A percentile compares a stretch with the other conserved stretches of the same genome.
Conservation (phyloP, 1,284 basidiomycete species). For the Lignosus rhinocerotis region DNA sequence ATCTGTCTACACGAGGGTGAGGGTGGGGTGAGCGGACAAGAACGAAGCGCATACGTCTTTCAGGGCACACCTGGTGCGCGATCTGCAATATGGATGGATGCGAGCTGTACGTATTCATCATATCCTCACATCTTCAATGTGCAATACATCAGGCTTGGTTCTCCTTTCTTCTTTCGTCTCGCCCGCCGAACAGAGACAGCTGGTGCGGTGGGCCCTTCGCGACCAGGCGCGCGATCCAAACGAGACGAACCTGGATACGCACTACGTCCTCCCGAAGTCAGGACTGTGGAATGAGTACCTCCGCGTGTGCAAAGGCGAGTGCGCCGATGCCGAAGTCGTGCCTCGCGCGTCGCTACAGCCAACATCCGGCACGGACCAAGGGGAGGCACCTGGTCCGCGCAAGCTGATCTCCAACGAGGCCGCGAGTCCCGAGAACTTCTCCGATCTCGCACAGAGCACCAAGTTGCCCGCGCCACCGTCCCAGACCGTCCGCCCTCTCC, state of each 20-base stretch:
- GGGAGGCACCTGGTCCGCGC: conserved; percentile 51
- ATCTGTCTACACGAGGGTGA: conserved; percentile 24
- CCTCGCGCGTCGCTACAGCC: conserved; percentile 35
- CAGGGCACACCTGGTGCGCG: conserved; percentile 57
- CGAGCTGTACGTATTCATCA: conserved; percentile 31
- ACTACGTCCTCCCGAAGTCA: conserved; percentile 71
- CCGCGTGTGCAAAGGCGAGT: conserved; percentile 33
- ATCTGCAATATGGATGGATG: conserved; percentile 8
- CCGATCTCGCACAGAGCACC: conserved; percentile 45
- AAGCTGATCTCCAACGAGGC: conserved; percentile 69
- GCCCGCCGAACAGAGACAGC: conserved; percentile 56
- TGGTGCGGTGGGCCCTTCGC: conserved; percentile 70
- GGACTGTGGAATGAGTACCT: conserved; percentile 74
- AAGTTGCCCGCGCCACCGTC: conserved; percentile 65
- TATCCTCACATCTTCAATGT: background rate
- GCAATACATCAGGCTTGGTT: conserved; percentile 65
- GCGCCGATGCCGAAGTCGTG: conserved; percentile 38
- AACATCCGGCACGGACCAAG: background rate
- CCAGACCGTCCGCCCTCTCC: conserved; percentile 45
- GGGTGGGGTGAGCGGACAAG: background rate
- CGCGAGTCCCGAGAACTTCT: conserved; percentile 52
- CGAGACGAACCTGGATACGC: conserved; percentile 83
- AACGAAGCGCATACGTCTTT: conserved; percentile 47
- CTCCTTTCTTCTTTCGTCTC: conserved; percentile 75
- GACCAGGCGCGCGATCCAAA: conserved; percentile 80